Conservation (phyloP, 2,329 filamentous ascomycete species). For the Monascus ruber region DNA sequence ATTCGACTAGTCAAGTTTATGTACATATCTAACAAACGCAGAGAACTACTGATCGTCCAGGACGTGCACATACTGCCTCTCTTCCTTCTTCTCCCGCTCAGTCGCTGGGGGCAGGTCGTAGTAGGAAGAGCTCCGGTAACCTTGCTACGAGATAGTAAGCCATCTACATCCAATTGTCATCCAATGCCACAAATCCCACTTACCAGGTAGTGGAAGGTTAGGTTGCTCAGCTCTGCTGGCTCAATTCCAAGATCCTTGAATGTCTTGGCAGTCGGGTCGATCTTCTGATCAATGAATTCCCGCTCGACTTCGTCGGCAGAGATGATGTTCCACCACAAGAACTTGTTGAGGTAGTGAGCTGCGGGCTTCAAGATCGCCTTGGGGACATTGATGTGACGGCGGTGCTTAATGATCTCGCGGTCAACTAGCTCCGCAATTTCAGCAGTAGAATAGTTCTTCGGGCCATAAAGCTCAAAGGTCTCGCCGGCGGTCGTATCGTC, state of each 20-base stretch:
- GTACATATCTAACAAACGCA: constrained; percentile 24
- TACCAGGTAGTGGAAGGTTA: constrained; percentile 91
- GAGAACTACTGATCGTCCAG: constrained; percentile 63
- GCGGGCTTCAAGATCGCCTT: constrained; percentile 66
- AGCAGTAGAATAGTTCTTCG: constrained; percentile 78
- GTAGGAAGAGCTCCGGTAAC: constrained; percentile 75
- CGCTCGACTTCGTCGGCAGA: constrained; percentile 79
- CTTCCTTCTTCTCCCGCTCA: constrained; percentile 85
- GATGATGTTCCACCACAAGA: constrained; percentile 78
- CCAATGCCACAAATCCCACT: constrained; percentile 22
- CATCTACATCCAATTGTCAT: background rate
- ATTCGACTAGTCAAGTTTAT: constrained; percentile 28
- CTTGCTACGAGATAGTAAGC: constrained; percentile 50
- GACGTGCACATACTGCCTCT: constrained; percentile 95
- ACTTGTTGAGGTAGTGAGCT: constrained; percentile 63
- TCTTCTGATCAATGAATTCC: constrained; percentile 85
- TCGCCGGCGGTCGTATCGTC: constrained; percentile 83
- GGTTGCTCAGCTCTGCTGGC: constrained; percentile 71
- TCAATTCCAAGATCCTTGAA: constrained; percentile 89
- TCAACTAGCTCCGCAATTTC: constrained; percentile 84
- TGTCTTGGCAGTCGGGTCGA: constrained; percentile 85
- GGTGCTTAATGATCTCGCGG: constrained; percentile 80
- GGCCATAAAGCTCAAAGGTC: constrained; percentile 90
- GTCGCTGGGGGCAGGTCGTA: constrained; percentile 92
- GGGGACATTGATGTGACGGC: constrained; percentile 83